phyloP scores from a whole-genome alignment of 2,329 filamentous ascomycete genomes.

The Ophiostoma montium region DNA sequence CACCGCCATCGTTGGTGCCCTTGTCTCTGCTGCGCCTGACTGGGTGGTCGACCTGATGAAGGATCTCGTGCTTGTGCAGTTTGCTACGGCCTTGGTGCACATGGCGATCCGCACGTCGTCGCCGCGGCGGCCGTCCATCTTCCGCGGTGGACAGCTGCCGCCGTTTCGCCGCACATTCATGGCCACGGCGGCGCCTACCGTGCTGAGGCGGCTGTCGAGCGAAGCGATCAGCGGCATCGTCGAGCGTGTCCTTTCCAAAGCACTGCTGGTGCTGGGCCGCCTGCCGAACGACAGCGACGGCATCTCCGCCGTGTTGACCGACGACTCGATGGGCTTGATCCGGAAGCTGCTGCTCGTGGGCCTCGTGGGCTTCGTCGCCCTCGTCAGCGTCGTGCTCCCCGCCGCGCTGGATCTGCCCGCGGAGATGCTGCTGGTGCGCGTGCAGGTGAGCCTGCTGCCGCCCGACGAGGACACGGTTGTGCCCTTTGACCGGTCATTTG shows the following conservation, averaged over 20 bases:
- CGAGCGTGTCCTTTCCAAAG: too few relatives aligned
- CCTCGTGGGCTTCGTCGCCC: too few relatives aligned
- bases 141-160: conserved; percentile 58
- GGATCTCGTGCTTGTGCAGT: conserved; percentile 47
- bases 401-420: conserved; percentile 60
- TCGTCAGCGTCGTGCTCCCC: conserved; percentile 35
- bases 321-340: conserved; percentile 24
- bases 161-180: conserved; percentile 48
- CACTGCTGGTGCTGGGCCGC: conserved; percentile 35
- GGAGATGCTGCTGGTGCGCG: conserved; percentile 61
- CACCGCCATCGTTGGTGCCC: conserved; percentile 28
- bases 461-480: conserved; percentile 73
- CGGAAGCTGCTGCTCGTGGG: conserved; percentile 34
- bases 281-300: conserved; percentile 21
- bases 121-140: conserved; percentile 34
- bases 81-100: conserved; percentile 72
- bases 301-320: conserved; percentile 24
- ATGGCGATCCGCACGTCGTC: conserved; percentile 56
- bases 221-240: conserved; percentile 34
- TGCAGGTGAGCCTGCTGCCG: conserved; percentile 76
- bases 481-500: conserved; percentile 78
- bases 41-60: conserved; percentile 34
- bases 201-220: conserved; percentile 45
- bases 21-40: conserved; percentile 21
- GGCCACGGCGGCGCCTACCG: conserved; percentile 54